A percentile compares a stretch with the other conserved stretches of the same genome.
These are phyloP conservation scores for Vaccinium macrocarpon DNA, from an alignment of 148 eudicot species.

Conservation along the genomic window DNA sequence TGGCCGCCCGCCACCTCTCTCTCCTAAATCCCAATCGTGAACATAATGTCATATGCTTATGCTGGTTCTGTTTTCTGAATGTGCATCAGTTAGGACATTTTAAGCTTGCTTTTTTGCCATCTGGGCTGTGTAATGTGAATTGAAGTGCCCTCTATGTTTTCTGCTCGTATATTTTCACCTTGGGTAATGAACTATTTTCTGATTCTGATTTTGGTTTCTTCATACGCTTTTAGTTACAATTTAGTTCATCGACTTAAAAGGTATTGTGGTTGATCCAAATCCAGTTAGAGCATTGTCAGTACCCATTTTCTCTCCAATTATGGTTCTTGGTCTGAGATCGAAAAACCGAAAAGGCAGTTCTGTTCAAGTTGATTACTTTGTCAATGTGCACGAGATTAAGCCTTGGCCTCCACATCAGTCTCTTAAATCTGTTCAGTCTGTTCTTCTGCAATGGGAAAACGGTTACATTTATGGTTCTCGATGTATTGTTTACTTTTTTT, in stretches of 20 bases:
- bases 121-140: not conserved
- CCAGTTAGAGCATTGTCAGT: not conserved
- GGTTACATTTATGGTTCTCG: too few relatives aligned
- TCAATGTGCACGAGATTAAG: constrained; percentile 65
- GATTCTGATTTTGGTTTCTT: not conserved
- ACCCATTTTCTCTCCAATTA: constrained; percentile 20
- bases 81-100: not conserved
- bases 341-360: constrained; percentile 57
- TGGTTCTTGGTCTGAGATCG: constrained; percentile 82
- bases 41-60: not conserved
- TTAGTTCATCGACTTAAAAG: not conserved
- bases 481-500: too few relatives aligned
- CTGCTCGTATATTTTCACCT: not conserved
- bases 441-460: constrained; percentile 86
- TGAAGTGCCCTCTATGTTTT: constrained; percentile 4
- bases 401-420: constrained; percentile 95
- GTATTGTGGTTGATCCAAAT: not conserved
- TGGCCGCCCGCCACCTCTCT: too few relatives aligned
- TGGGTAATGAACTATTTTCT: not conserved
- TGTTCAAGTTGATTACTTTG: constrained; percentile 71
- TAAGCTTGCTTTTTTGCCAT: not conserved
- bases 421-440: constrained; percentile 63
- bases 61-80: not conserved
- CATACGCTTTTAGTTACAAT: not conserved
- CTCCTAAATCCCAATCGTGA: too few relatives aligned